Evolutionary conservation across 2,329 filamentous ascomycete species (phyloP), one percentile per base, ranked within the genome.

Genomic region (Ilyonectria destructans): DNA sequence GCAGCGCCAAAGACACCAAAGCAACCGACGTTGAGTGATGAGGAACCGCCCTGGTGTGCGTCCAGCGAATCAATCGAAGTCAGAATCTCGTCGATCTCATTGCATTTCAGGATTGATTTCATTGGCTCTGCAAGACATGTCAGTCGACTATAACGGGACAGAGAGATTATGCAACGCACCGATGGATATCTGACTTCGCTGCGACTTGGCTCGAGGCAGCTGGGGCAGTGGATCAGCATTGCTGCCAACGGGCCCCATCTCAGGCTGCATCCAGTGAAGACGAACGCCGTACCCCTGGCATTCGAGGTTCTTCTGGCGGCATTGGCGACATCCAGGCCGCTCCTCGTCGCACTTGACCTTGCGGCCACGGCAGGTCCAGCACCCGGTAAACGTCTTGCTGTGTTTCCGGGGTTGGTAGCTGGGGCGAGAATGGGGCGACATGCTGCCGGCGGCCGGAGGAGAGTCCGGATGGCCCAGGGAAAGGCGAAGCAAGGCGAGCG

Each of bases 261-360:
- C 52, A 17, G 58, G 57, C 46, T 46, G 49, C 56, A 67, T 58
- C 79, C 79, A 81, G 33, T 75, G 71, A 9, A 80, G 76, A 3
- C 77, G 75, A 15, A 73, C 69, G 54, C 73, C 69, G 52, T 81
- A 81, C 8, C 79, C 80, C 58, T 78, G 73, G 19, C 80, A 81
- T 23, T 59, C 54, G 40, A 80, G 65, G 21, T 70, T 71, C 48
- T 77, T 77, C 17, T 73, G 71, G 29, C 69, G 72, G 71, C 81
- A 82, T 66, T 81, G 79, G 33, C 72, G 58, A 58, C 80, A 82
- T 10, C 68, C 70, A 2, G 80, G 81, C 29, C 74, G 75, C 35
- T 70, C 73, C 71, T 82, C 80, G 62, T 82, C 81, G 58, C 80
- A 81, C 71, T 82, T 82, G 71, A 82, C 77, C 68, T 79, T 79